Base-by-base conservation (phyloP, 768 basidiomycete genomes). In the Clitopilus hobsonii region DNA sequence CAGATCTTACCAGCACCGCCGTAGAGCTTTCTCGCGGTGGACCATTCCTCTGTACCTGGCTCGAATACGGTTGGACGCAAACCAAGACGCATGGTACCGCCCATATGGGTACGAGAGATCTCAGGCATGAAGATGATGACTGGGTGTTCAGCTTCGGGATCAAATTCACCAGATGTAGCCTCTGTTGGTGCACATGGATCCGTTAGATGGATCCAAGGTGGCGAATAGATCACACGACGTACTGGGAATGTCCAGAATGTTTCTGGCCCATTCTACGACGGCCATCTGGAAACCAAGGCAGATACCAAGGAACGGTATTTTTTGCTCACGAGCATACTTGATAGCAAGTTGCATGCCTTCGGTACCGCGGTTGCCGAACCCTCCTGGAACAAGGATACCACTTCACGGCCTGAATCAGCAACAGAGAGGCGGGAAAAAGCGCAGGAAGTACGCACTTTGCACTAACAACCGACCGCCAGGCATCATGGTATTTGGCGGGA, bases 51-150 rank as follows among this genome's bases (percentile, higher is more conserved):
- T 1, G 84, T 86, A 11, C 74, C 79, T 7, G 77, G 68, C 54
- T 88, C 83, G 68, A 98, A 98, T 48, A 98, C 81, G 1, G 96
- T 99, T 3, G 96, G 94, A n/a, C 96, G 85, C 38, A 98, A 78
- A 22, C 97, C 97, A n/a, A 98, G 82, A 11, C 97, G 88, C 97
- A 99, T 99, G n/a, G 96, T 99, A 20, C 97, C 97, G 51, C 97
- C 97, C 84, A 98, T 93, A 60, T 98, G 94, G 11, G 95, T 98
- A 67, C 88, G 89, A 10, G 94, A 97, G 62, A 99, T 91, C 69
- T 99, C 97, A 16, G 97, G 97, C 97, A 99, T 99, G 81, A 95
- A 98, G 61, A 98, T 80, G 70, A 98, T 78, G 54, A 94, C 78
- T 0, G 89, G 90, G 59, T 88, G 74, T n/a, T 73, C 68, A 1